phyloP scores from a whole-genome alignment of 2,329 filamentous ascomycete genomes.

The Talaromyces sp. region DNA sequence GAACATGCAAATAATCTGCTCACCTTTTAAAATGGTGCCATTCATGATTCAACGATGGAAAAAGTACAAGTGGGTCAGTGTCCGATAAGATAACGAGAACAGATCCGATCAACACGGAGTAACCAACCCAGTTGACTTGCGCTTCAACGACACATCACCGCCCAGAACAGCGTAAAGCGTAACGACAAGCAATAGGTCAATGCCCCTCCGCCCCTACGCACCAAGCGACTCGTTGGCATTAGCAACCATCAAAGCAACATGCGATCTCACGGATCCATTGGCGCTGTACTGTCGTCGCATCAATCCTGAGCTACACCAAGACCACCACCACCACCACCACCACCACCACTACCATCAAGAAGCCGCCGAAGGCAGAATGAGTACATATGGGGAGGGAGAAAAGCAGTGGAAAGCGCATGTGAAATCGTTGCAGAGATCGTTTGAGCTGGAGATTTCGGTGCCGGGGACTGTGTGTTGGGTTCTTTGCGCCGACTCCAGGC shows the following conservation, averaged over 20 bases:
- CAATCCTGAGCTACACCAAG: background rate
- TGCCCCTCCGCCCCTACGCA: conserved; percentile 15
- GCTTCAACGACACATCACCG: background rate
- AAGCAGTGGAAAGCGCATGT: conserved; percentile 12
- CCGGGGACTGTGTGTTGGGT: conserved; percentile 14
- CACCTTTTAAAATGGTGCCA: too few species aligned
- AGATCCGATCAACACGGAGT: background rate
- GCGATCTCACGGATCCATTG: conserved; percentile 17
- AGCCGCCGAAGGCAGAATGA: too few species aligned
- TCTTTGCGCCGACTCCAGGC: background rate
- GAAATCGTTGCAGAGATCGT: conserved; percentile 6
- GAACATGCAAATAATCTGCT: background rate
- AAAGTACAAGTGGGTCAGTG: background rate
- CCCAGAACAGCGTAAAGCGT: background rate
- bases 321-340: background rate
- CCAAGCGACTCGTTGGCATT: conserved; percentile 8
- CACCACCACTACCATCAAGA: too few species aligned
- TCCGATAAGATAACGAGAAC: background rate
- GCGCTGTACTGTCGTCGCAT: conserved; percentile 12
- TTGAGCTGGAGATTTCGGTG: conserved; percentile 2
- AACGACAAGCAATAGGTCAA: background rate
- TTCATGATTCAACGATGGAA: background rate
- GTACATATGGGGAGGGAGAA: background rate
- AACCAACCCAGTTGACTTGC: background rate
- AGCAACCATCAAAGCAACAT: conserved; percentile 16